Evolutionary conservation across 768 basidiomycete genomes (phyloP), one percentile per base, ranked within the genome.

Genomic region (Strobilomyces dryophilus): DNA sequence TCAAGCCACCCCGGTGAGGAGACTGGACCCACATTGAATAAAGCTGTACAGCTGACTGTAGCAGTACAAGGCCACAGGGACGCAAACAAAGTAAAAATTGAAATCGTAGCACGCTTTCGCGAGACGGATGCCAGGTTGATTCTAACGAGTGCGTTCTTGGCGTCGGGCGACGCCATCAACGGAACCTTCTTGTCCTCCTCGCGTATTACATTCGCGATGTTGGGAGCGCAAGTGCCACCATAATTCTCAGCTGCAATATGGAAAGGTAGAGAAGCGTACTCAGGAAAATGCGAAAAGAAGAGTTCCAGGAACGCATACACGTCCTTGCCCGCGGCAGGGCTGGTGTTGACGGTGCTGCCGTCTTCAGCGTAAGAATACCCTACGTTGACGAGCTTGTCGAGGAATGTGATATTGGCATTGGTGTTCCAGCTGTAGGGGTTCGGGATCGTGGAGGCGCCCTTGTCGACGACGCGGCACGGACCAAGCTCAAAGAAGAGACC

Each of bases 401-500:
- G 76, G 70, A 80, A 81, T 55, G 81, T 79, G 20, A 80, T 65
- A 59, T 83, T 84, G 21, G 83, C 79, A 57, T 85, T 72, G 37
- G 74, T 76, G 61, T 85, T 99, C 95, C 95, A 99, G 59, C 86
- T 86, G 76, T 89, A 66, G 7, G 82, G 79, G 71, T 99, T 98
- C 65, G 65, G 63, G 2, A 82, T 84, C 15, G 83, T 84, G 71
- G 84, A 86, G 54, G 73, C 72, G 34, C 92, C 92, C 1, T 83
- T 75, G 40, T 91, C 72, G 17, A 79, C 72, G 55, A 98, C 76
- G 29, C 71, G 72, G 71, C 95, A 98, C 0, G 95, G 94, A 0
- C 95, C 95, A 21, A 95, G 83, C 65, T 98, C 94, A 60, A 95
- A 92, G 15, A 98, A 75, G 20, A 97, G 79, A 10, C 95, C 95